phyloP scores from a whole-genome alignment of 2,329 filamentous ascomycete species.

The Aspergillus ochraceus region DNA sequence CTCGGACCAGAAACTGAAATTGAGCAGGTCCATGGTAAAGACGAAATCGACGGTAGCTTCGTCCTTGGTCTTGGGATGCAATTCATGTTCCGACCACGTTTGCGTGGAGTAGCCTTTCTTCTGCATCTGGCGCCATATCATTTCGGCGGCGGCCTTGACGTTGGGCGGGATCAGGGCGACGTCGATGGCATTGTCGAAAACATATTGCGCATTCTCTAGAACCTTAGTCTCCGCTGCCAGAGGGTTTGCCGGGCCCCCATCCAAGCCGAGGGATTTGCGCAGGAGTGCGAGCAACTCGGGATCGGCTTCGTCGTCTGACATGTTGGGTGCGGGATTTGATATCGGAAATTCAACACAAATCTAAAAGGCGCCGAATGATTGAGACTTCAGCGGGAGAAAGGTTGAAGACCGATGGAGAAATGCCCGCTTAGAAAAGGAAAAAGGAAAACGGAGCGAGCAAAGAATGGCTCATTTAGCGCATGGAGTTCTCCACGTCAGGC shows the following conservation, averaged over 20 bases:
- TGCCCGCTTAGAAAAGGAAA: neutral
- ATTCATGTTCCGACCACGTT: slow-evolving; percentile 82
- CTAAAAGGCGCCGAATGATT: neutral
- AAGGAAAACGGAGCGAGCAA: neutral
- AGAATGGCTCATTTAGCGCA: slow-evolving; percentile 3
- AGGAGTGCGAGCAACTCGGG: slow-evolving; percentile 83
- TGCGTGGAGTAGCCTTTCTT: slow-evolving; percentile 78
- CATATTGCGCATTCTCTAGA: slow-evolving; percentile 76
- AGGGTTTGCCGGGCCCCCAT: slow-evolving; percentile 54
- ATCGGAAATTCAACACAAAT: neutral
- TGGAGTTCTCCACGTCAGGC: slow-evolving; percentile 10
- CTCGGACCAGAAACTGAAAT: slow-evolving; percentile 96
- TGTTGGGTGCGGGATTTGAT: slow-evolving; percentile 38
- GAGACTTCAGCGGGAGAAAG: neutral
- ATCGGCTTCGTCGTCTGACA: slow-evolving; percentile 92
- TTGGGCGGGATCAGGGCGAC: slow-evolving; percentile 82
- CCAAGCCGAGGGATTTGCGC: slow-evolving; percentile 71
- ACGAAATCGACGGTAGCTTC: slow-evolving; percentile 84
- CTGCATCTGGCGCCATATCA: slow-evolving; percentile 80
- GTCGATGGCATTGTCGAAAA: slow-evolving; percentile 91
- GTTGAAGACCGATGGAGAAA: neutral
- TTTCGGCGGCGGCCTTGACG: slow-evolving; percentile 77
- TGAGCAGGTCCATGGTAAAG: slow-evolving; percentile 94
- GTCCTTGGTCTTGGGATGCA: slow-evolving; percentile 83
- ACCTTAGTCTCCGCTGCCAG: slow-evolving; percentile 75